Evolutionary conservation across 1,284 basidiomycete species (phyloP).

Genomic region (Chondrostereum purpureum): DNA sequence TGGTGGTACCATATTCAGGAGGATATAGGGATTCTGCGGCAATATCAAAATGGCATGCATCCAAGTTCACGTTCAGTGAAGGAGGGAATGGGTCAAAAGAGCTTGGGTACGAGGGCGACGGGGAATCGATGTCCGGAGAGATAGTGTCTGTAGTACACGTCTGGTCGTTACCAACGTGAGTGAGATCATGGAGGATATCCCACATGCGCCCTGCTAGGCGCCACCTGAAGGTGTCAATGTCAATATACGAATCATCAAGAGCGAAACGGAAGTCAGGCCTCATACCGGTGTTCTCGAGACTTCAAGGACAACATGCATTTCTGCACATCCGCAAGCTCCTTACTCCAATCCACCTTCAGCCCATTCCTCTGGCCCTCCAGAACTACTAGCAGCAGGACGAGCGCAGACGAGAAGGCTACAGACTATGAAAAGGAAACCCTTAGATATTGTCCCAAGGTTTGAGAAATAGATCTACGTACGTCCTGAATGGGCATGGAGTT

Average conservation of each 20-base stretch:
- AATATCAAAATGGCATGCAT: too few species aligned
- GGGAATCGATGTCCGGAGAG: background rate
- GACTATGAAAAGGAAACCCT: constrained; percentile 18
- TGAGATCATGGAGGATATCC: background rate
- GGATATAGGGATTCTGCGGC: background rate
- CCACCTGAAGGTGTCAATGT: constrained; percentile 15
- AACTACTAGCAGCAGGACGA: constrained; percentile 66
- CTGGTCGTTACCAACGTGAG: background rate
- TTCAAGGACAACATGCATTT: constrained; percentile 59
- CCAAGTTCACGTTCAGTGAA: background rate
- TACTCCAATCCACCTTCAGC: constrained; percentile 40
- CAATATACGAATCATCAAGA: background rate
- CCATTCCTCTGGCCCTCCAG: constrained; percentile 62
- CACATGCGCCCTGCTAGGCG: background rate
- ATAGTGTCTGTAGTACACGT: too few species aligned
- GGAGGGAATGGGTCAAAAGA: background rate
- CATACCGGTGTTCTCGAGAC: constrained; percentile 20
- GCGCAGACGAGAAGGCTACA: constrained; percentile 24
- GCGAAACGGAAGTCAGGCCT: background rate
- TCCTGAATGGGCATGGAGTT: background rate
- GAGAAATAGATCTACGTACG: constrained; percentile 19
- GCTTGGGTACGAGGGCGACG: background rate
- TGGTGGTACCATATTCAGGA: too few species aligned
- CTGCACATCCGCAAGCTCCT: constrained; percentile 59
- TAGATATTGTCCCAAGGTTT: constrained; percentile 13